Evolutionary conservation across 306 rosid species (phyloP), one percentile per base, ranked within the genome.

Genomic region (Gastrolobium villosum): DNA sequence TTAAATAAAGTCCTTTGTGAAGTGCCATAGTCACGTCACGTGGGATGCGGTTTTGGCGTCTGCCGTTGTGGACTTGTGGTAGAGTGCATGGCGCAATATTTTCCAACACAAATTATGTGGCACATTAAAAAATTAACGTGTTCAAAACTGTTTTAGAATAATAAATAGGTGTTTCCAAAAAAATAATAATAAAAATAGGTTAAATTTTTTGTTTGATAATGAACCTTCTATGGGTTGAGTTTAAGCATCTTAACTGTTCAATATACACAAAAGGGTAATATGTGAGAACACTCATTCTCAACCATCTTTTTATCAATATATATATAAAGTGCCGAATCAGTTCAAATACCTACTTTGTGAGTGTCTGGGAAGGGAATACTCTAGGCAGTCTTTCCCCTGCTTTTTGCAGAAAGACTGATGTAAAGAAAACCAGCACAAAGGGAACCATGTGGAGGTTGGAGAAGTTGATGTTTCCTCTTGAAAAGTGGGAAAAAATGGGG

Each of bases 381-480:
- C n/a, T n/a, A n/a, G n/a, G n/a, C n/a, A n/a, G n/a, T n/a, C n/a
- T n/a, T n/a, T n/a, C n/a, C n/a, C n/a, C n/a, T n/a, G n/a, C n/a
- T n/a, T n/a, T n/a, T n/a, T n/a, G n/a, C n/a, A n/a, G n/a, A n/a
- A n/a, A n/a, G n/a, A n/a, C n/a, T n/a, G n/a, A n/a, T n/a, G 74
- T 61, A 62, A 52, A 52, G 34, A 69, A 35, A 63, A 55, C 35
- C 28, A 49, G 41, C 34, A 6, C 44, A 78, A 53, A 74, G 75
- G 60, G 77, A 11, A 50, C 68, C 87, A 79, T 75, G 89, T 84
- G 88, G 70, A 71, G 20, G 77, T 46, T 39, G 54, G 44, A 59
- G 64, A 82, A 76, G 46, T 34, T 40, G 67, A 60, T 68, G 72
- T 82, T 76, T 76, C 79, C 45, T 63, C 32, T 62, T 77, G 36